Evolutionary conservation across 75 land plant species (phyloP).

Genomic region (Selaginella tamariscina): DNA sequence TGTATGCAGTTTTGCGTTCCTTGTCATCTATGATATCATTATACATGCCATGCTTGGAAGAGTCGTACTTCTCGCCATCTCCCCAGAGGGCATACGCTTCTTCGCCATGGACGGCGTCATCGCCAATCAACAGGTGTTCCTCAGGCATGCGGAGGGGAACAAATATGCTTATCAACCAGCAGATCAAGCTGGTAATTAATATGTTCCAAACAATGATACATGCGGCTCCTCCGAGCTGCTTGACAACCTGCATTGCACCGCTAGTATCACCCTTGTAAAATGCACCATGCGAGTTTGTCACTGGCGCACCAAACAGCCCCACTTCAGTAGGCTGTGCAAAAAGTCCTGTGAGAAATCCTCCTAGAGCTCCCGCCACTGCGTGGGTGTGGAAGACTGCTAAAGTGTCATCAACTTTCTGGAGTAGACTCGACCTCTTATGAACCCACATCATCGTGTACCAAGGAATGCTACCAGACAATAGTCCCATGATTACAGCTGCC

Average conservation of each 20-base stretch:
- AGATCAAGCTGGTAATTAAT: constrained; percentile 25
- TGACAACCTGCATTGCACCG: constrained; percentile 33
- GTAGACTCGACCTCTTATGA: constrained; percentile 13
- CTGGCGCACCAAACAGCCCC: constrained; percentile 16
- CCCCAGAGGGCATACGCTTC: constrained; percentile 75
- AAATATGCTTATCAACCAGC: constrained; percentile 17
- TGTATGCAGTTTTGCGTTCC: no score
- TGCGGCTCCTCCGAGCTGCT: constrained; percentile 35
- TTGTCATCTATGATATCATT: not conserved
- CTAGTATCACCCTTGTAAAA: constrained; percentile 14
- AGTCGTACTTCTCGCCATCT: constrained; percentile 46
- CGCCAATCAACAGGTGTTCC: constrained; percentile 48
- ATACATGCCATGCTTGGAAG: constrained; percentile 18
- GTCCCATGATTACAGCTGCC: constrained; percentile 31
- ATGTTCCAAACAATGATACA: constrained; percentile 32
- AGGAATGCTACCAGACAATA: constrained; percentile 29
- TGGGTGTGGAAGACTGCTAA: constrained; percentile 36
- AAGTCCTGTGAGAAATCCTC: constrained; percentile 35
- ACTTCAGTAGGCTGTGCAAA: constrained; percentile 30
- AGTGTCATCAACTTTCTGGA: constrained; percentile 30
- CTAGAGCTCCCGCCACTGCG: constrained; percentile 29
- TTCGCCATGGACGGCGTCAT: constrained; percentile 76
- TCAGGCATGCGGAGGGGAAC: constrained; percentile 63
- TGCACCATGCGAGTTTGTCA: constrained; percentile 14
- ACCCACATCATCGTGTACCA: constrained; percentile 38